phyloP scores from a whole-genome alignment of 176 grass and related monocot species.

The Aegilops umbellulata region DNA sequence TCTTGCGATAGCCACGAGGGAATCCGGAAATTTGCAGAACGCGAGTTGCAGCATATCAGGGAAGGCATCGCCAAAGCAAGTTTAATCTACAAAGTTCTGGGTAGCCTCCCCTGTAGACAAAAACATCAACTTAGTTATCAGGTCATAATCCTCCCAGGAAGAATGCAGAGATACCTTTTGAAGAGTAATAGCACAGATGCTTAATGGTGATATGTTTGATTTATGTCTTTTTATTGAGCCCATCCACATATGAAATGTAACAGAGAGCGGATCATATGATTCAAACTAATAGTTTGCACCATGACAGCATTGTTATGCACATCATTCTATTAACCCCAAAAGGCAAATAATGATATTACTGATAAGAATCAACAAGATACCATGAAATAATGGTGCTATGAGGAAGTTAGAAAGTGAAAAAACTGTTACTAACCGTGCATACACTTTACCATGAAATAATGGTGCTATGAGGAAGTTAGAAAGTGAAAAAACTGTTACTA shows the following conservation, averaged over 20 bases:
- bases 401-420: background rate
- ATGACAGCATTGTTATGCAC: background rate
- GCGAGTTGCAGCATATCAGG: background rate
- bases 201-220: no score
- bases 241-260: no score
- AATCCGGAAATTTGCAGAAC: background rate
- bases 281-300: background rate
- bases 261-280: background rate
- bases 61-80: background rate
- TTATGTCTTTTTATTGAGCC: no score
- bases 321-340: no score
- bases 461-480: background rate
- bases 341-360: background rate
- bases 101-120: conserved; percentile 33
- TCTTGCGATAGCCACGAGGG: background rate
- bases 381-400: background rate
- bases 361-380: background rate
- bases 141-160: background rate
- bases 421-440: conserved; percentile 66
- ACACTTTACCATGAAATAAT: background rate
- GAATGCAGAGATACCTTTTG: background rate
- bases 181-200: background rate
- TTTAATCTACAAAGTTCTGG: conserved; percentile 32
- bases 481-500: background rate
- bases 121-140: background rate